phyloP scores from a whole-genome alignment of 2,329 filamentous ascomycete species.

The Botryotinia calthae region DNA sequence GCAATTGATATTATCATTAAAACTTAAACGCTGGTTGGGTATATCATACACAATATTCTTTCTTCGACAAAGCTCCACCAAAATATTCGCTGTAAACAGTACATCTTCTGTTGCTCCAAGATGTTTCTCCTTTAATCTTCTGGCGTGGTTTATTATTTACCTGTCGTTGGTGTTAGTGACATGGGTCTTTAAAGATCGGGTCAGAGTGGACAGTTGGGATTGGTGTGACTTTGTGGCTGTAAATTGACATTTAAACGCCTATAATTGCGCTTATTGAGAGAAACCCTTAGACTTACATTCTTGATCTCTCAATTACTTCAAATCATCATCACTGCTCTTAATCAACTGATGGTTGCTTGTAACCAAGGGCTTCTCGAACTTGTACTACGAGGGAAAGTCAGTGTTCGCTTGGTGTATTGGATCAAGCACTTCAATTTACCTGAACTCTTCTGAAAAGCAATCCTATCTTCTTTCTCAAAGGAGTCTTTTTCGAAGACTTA shows the following conservation, averaged over 20 bases:
- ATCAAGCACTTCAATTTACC: neutral
- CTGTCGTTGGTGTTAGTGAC: neutral
- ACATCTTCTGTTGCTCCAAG: neutral
- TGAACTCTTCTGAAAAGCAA: neutral
- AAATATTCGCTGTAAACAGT: slow-evolving; percentile 1
- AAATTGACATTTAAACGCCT: neutral
- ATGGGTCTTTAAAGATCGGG: neutral
- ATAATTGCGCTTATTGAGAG: neutral
- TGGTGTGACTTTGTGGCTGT: neutral
- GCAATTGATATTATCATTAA: neutral
- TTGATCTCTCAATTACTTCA: neutral
- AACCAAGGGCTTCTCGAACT: neutral
- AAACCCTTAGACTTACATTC: neutral
- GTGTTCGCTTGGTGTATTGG: neutral
- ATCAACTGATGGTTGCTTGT: neutral
- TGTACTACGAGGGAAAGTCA: neutral
- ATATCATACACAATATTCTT: neutral
- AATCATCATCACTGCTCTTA: neutral
- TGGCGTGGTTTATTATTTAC: neutral
- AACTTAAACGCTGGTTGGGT: neutral
- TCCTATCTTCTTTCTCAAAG: slow-evolving; percentile 9
- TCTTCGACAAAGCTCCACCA: neutral
- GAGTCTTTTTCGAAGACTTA: neutral
- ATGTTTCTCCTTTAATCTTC: neutral
- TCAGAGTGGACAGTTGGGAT: neutral